Evolutionary conservation across 106 monocot genomes (phyloP).

Genomic region (Posidonia australis): DNA sequence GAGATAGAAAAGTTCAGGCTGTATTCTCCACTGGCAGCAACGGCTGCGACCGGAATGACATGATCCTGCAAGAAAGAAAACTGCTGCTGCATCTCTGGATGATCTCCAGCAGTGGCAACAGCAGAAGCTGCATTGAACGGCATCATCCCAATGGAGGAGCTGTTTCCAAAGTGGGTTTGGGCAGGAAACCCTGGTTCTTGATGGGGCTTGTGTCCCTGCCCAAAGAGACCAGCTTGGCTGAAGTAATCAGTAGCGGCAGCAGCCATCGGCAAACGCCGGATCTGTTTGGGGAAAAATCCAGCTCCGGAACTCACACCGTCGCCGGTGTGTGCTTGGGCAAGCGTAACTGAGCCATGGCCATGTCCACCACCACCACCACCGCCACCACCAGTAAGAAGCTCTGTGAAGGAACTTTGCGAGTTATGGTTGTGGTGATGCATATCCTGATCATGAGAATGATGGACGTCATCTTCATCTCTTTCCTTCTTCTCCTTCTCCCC

Average conservation of each 20-base stretch:
- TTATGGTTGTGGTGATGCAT: slow-evolving; percentile 7
- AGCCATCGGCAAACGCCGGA: slow-evolving; percentile 23
- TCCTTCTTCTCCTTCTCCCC: slow-evolving; percentile 40
- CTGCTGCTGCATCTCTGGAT: slow-evolving; percentile 49
- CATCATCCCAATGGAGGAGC: slow-evolving; percentile 44
- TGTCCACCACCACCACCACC: slow-evolving; percentile 1
- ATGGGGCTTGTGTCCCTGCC: slow-evolving; percentile 20
- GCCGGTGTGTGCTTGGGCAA: slow-evolving; percentile 12
- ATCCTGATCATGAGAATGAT: neutral
- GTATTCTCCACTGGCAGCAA: slow-evolving; percentile 38
- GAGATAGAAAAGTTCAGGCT: slow-evolving; percentile 84
- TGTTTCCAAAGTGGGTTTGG: slow-evolving; percentile 41
- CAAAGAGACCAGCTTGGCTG: slow-evolving; percentile 24
- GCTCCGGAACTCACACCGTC: neutral
- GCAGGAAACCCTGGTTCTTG: slow-evolving; percentile 28
- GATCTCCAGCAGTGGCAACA: slow-evolving; percentile 29
- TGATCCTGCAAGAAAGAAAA: slow-evolving; percentile 65
- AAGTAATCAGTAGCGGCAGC: slow-evolving; percentile 56
- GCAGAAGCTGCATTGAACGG: slow-evolving; percentile 26
- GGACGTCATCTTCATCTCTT: slow-evolving; percentile 10
- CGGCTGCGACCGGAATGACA: slow-evolving; percentile 40
- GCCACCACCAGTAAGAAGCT: slow-evolving; percentile 25
- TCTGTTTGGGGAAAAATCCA: slow-evolving; percentile 21
- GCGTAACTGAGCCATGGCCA: slow-evolving; percentile 4
- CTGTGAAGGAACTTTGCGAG: slow-evolving; percentile 66